These are phyloP conservation scores for Cryphonectria radicalis DNA, from an alignment of 2,329 filamentous ascomycete species.

Conservation along the genomic window DNA sequence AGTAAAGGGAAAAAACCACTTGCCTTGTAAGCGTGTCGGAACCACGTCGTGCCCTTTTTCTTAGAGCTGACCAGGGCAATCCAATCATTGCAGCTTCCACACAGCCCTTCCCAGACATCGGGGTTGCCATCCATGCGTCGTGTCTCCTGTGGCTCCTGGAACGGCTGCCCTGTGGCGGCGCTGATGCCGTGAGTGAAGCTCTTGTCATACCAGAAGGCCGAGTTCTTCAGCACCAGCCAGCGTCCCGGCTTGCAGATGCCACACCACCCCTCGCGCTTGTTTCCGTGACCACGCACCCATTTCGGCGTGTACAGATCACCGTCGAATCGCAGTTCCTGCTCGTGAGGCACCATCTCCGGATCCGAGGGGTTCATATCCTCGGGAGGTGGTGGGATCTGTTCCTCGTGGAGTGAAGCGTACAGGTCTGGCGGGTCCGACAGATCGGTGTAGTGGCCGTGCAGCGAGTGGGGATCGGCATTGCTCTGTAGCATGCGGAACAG, in stretches of 20 bases:
- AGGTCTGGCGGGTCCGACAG: constrained; percentile 77
- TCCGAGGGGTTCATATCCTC: constrained; percentile 83
- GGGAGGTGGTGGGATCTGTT: constrained; percentile 73
- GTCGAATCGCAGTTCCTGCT: constrained; percentile 78
- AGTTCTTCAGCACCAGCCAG: constrained; percentile 89
- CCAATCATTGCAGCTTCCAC: constrained; percentile 79
- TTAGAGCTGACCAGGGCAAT: constrained; percentile 82
- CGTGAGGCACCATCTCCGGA: constrained; percentile 74
- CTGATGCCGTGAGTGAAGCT: constrained; percentile 87
- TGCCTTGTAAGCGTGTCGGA: constrained; percentile 87
- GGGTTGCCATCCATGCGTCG: constrained; percentile 79
- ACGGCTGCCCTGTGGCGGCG: constrained; percentile 76
- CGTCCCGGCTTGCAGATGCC: constrained; percentile 84
- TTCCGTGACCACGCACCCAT: constrained; percentile 85
- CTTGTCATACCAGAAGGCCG: constrained; percentile 92
- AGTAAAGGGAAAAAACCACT: constrained; percentile 36
- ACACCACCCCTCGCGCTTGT: constrained; percentile 89
- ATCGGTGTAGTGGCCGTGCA: constrained; percentile 73
- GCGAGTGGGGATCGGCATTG: constrained; percentile 70
- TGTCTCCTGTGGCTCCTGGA: constrained; percentile 76
- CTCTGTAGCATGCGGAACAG: constrained; percentile 76
- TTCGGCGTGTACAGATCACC: constrained; percentile 82
- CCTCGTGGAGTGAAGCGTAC: constrained; percentile 74
- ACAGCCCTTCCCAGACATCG: constrained; percentile 81
- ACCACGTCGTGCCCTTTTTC: constrained; percentile 93